A percentile compares a stretch with the other conserved stretches of the same genome.
Conservation (phyloP, 805 yeast genomes). For the Yarrowia sp. region DNA sequence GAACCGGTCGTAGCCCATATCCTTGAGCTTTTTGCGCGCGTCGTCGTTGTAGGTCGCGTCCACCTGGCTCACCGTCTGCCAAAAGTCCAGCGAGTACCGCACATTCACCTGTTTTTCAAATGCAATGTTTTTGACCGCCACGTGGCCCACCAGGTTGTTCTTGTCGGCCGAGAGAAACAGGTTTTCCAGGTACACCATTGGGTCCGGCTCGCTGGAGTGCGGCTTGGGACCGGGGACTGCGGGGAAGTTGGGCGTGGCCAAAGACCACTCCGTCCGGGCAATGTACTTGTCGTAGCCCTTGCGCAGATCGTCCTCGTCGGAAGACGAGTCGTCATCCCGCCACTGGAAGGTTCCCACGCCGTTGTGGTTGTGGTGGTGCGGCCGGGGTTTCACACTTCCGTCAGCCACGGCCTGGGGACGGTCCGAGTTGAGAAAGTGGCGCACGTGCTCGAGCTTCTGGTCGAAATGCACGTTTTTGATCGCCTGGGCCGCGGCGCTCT, state of each 20-base stretch:
- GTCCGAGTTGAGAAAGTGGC: slow-evolving; percentile 75
- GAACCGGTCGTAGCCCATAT: slow-evolving; percentile 64
- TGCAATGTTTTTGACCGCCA: slow-evolving; percentile 78
- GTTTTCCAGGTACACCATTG: slow-evolving; percentile 68
- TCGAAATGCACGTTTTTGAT: slow-evolving; percentile 85
- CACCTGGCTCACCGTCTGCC: slow-evolving; percentile 78
- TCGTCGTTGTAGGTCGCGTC: slow-evolving; percentile 68
- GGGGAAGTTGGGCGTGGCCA: slow-evolving; percentile 49
- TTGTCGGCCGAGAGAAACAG: slow-evolving; percentile 65
- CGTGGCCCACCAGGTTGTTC: slow-evolving; percentile 67
- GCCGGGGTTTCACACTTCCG: slow-evolving; percentile 61
- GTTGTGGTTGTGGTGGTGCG: slow-evolving; percentile 48
- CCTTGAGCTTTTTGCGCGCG: slow-evolving; percentile 47
- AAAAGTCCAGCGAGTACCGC: slow-evolving; percentile 76
- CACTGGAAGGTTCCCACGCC: slow-evolving; percentile 46
- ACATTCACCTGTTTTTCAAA: slow-evolving; percentile 72
- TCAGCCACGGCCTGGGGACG: slow-evolving; percentile 80
- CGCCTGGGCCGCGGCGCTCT: slow-evolving; percentile 51
- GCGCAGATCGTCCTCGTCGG: slow-evolving; percentile 45
- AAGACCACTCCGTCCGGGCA: slow-evolving; percentile 47
- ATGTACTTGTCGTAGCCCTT: slow-evolving; percentile 42
- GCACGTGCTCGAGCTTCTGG: slow-evolving; percentile 62
- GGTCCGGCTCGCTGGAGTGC: slow-evolving; percentile 42
- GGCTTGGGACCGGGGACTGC: slow-evolving; percentile 40
- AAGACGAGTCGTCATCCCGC: slow-evolving; percentile 46